These are phyloP conservation scores for Sarocladium strictum DNA, from an alignment of 2,329 filamentous ascomycete genomes.

Conservation along the genomic window DNA sequence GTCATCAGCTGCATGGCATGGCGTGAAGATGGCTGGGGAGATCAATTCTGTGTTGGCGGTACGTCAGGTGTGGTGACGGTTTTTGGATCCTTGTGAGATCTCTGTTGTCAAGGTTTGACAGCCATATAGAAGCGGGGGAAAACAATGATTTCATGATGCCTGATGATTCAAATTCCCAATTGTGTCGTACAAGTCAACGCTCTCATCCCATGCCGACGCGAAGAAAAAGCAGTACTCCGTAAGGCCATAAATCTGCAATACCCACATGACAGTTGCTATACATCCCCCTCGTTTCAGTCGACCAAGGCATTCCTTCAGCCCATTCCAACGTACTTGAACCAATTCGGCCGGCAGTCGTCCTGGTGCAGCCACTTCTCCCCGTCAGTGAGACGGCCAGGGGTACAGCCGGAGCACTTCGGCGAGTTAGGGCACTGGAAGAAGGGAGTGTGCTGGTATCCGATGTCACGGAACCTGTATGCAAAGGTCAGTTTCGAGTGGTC, in stretches of 20 bases:
- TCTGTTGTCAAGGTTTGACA: background rate
- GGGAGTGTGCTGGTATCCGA: conserved; percentile 96
- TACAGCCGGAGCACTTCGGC: conserved; percentile 84
- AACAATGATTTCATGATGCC: no score
- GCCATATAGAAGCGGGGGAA: no score
- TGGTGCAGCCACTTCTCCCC: conserved; percentile 78
- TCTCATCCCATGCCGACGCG: no score
- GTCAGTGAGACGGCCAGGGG: conserved; percentile 81
- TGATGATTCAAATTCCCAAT: no score
- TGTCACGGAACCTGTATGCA: conserved; percentile 83
- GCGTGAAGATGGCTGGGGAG: conserved; percentile 56
- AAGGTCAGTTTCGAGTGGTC: conserved; percentile 12
- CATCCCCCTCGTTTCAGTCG: background rate
- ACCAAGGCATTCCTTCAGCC: conserved; percentile 40
- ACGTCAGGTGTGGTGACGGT: conserved; percentile 61
- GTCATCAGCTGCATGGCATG: conserved; percentile 58
- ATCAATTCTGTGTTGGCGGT: conserved; percentile 61
- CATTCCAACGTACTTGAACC: conserved; percentile 93
- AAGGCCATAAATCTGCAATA: background rate
- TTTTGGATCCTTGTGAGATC: conserved; percentile 38
- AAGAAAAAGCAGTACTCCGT: no score
- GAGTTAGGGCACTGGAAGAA: conserved; percentile 99
- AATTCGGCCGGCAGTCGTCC: conserved; percentile 92
- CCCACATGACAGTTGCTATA: conserved; percentile 11
- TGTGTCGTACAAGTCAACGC: no score